phyloP scores from a whole-genome alignment of 176 grass and related monocot species.

The Aegilops bicornis region DNA sequence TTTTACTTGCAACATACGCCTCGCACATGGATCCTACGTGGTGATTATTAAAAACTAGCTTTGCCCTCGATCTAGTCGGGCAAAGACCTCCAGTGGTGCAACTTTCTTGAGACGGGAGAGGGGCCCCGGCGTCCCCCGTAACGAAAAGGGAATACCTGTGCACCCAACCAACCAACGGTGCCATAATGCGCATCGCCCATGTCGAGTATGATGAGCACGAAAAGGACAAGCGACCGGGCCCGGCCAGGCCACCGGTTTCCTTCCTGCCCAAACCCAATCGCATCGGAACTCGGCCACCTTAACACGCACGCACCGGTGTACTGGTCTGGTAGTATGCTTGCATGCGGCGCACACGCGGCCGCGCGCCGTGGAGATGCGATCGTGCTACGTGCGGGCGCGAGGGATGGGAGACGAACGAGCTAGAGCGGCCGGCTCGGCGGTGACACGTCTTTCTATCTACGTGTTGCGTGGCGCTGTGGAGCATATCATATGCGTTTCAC shows the following conservation, averaged over 20 bases:
- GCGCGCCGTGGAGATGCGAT: no score
- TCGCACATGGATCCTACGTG: neutral
- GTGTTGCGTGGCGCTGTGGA: neutral
- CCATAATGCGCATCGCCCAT: constrained; percentile 23
- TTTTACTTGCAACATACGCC: neutral
- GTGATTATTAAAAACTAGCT: neutral
- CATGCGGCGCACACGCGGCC: neutral
- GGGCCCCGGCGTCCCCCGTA: neutral
- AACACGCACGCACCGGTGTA: neutral
- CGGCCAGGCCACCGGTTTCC: constrained; percentile 17
- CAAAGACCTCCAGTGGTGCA: neutral
- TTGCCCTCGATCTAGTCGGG: neutral
- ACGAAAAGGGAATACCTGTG: neutral
- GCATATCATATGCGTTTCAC: neutral
- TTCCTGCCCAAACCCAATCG: constrained; percentile 7
- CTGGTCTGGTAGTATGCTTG: no score
- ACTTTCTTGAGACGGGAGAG: neutral
- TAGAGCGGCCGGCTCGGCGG: neutral
- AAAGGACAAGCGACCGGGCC: constrained; percentile 8
- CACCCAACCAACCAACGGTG: neutral
- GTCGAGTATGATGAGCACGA: constrained; percentile 1
- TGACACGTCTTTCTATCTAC: neutral
- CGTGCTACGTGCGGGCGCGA: no score
- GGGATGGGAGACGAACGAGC: no score
- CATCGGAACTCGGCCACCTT: constrained; percentile 34